A percentile compares a stretch with the other conserved stretches of the same genome.
Evolutionary conservation across 2,329 filamentous ascomycete species (phyloP).

Genomic region (Beauveria rudraprayagi): DNA sequence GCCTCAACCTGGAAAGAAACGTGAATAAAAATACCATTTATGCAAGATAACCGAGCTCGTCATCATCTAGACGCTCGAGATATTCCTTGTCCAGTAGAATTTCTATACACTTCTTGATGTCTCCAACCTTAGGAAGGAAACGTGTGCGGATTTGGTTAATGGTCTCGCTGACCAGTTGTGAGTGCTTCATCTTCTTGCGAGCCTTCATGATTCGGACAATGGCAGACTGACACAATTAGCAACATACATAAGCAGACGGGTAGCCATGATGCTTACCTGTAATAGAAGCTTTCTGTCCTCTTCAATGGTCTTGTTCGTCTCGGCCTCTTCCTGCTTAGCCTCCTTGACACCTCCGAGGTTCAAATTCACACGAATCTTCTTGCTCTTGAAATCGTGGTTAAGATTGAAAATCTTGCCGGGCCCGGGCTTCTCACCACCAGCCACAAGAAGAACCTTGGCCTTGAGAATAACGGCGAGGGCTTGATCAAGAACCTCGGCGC

Average conservation of each 20-base stretch:
- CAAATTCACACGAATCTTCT: slow-evolving; percentile 95
- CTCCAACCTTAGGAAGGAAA: slow-evolving; percentile 84
- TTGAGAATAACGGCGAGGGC: slow-evolving; percentile 82
- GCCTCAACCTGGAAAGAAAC: neutral
- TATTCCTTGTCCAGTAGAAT: slow-evolving; percentile 99
- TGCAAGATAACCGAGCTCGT: slow-evolving; percentile 90
- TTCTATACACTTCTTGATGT: slow-evolving; percentile 99
- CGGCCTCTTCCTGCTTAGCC: slow-evolving; percentile 89
- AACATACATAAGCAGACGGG: neutral
- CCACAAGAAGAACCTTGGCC: slow-evolving; percentile 76
- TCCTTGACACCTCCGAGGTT: slow-evolving; percentile 94
- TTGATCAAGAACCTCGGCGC: slow-evolving; percentile 76
- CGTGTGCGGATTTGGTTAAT: slow-evolving; percentile 91
- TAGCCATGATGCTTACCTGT: slow-evolving; percentile 58
- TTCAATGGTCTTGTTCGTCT: slow-evolving; percentile 99
- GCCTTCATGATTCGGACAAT: slow-evolving; percentile 99
- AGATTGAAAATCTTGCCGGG: slow-evolving; percentile 73
- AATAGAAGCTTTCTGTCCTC: slow-evolving; percentile 94
- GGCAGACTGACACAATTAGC: slow-evolving; percentile 61
- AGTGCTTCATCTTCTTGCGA: slow-evolving; percentile 97
- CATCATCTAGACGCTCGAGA: slow-evolving; percentile 86
- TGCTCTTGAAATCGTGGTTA: slow-evolving; percentile 95
- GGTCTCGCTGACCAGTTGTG: slow-evolving; percentile 85
- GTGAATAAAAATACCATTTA: slow-evolving; percentile 31
- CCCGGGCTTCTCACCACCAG: slow-evolving; percentile 61